A percentile compares a stretch with the other conserved stretches of the same genome.
Evolutionary conservation across 2,329 filamentous ascomycete species (phyloP).

Genomic region (Xylariaceae sp.): DNA sequence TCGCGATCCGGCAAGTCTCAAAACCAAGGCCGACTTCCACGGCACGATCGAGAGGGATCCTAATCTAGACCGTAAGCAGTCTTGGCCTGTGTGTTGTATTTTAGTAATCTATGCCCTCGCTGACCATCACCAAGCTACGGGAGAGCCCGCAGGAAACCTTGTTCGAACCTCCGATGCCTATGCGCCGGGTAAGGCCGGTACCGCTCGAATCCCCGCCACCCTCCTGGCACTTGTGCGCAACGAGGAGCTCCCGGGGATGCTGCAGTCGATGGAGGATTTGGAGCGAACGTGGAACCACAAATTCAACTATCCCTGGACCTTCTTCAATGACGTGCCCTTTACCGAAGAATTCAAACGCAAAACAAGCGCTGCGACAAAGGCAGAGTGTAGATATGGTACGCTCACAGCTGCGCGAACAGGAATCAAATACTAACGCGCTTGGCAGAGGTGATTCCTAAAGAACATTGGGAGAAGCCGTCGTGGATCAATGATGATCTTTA

Average conservation of each 20-base stretch:
- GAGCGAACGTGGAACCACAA: slow-evolving; percentile 97
- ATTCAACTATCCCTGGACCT: slow-evolving; percentile 99
- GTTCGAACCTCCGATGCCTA: slow-evolving; percentile 74
- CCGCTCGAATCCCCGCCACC: slow-evolving; percentile 87
- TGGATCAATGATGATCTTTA: slow-evolving; percentile 92
- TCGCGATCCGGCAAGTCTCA: slow-evolving; percentile 32
- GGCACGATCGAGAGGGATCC: slow-evolving; percentile 65
- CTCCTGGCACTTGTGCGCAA: slow-evolving; percentile 90
- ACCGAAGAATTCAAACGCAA: slow-evolving; percentile 85
- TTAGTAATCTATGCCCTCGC: neutral
- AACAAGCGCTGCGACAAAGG: slow-evolving; percentile 79
- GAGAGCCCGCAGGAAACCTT: slow-evolving; percentile 75
- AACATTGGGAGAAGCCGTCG: slow-evolving; percentile 86
- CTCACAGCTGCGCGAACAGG: neutral
- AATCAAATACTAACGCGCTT: slow-evolving; percentile 28
- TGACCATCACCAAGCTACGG: slow-evolving; percentile 57
- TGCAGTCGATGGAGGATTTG: slow-evolving; percentile 84
- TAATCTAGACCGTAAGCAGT: slow-evolving; percentile 71
- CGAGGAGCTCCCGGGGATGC: slow-evolving; percentile 76
- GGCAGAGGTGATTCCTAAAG: slow-evolving; percentile 82
- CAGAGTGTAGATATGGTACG: slow-evolving; percentile 77
- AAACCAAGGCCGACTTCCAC: slow-evolving; percentile 38
- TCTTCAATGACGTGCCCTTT: slow-evolving; percentile 96
- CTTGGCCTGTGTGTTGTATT: neutral
- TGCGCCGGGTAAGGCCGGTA: slow-evolving; percentile 67